A percentile compares a stretch with the other conserved stretches of the same genome.
phyloP scores from a whole-genome alignment of 2,329 filamentous ascomycete genomes.

The Sclerotinia minor region DNA sequence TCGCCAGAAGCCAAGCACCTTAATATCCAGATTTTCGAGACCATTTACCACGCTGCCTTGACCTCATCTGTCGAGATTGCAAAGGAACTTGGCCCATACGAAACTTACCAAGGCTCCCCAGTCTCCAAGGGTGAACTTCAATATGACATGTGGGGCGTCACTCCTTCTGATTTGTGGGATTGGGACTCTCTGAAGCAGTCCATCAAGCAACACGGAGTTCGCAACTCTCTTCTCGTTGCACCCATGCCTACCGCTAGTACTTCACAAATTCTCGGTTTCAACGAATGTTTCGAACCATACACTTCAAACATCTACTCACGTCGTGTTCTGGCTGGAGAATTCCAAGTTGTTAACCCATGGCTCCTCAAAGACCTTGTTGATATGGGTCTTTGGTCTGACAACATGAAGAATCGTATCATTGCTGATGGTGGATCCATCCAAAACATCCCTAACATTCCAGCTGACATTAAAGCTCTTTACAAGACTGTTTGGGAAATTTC shows the following conservation, averaged over 20 bases:
- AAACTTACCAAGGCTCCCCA: constrained; percentile 88
- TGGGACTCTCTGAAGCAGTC: constrained; percentile 86
- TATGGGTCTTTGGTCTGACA: constrained; percentile 96
- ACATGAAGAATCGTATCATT: constrained; percentile 99
- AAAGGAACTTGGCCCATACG: constrained; percentile 79
- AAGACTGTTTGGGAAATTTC: constrained; percentile 99
- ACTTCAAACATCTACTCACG: constrained; percentile 99
- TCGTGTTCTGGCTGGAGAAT: constrained; percentile 95
- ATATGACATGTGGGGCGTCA: constrained; percentile 98
- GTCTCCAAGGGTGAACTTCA: constrained; percentile 94
- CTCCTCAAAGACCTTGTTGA: constrained; percentile 96
- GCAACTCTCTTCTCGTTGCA: constrained; percentile 92
- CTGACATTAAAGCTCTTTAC: constrained; percentile 94
- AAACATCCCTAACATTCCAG: constrained; percentile 93
- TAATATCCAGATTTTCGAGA: constrained; percentile 99
- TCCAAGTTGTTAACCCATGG: constrained; percentile 99
- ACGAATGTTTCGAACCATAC: constrained; percentile 99
- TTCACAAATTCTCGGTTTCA: constrained; percentile 97
- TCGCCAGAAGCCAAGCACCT: constrained; percentile 90
- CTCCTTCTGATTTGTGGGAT: constrained; percentile 92
- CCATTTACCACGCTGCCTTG: constrained; percentile 94
- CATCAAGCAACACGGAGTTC: constrained; percentile 89
- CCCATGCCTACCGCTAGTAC: constrained; percentile 98
- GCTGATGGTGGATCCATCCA: constrained; percentile 94
- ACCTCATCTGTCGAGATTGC: constrained; percentile 87